Evolutionary conservation across 768 basidiomycete species (phyloP), one percentile per base, ranked within the genome.

Genomic region (Serendipita sp.): DNA sequence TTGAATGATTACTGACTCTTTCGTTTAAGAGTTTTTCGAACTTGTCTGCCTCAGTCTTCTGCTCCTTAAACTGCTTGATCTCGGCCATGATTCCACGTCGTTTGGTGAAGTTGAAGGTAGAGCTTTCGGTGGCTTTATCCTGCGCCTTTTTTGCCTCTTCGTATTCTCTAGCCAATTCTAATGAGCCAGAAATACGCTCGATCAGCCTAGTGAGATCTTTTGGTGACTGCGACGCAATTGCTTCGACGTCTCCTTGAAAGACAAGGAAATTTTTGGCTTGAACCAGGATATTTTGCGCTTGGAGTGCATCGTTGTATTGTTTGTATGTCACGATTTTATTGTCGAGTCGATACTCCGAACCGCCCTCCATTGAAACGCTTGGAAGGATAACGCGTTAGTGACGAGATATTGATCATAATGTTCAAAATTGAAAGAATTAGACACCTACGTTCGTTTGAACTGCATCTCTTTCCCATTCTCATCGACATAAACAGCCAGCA

Each of bases 201-300:
- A 99, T 88, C 37, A 98, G 85, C 16, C 83, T 83, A 0, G 94
- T 81, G 24, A 98, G 83, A 69, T 95, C 93, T 66, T 86, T 85
- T 15, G 96, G 83, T 0, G 89, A 92, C 69, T 99, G 96, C 2
- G 90, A 89, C 0, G 96, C 96, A 38, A 99, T 91, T 1, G 92
- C 91, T 75, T 99, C 96, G 37, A 99, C 96, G 72, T 98, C 96
- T 63, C 96, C 96, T 72, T 99, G 96, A 77, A 99, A 98, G 10
- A 98, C 96, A 63, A 98, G 86, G 71, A 98, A 99, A 77, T 98
- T 98, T 78, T 97, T 97, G 11, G 96, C 96, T 76, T 96, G 97
- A 71, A 98, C 93, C 54, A 98, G 88, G 71, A 99, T 91, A 71
- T 97, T 96, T 70, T 96, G 93, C 4, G 80, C 77, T 65, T 88